Percentiles rank a stretch among this genome's conserved stretches.
phyloP scores from a whole-genome alignment of 768 basidiomycete species.

The Pisolithus albus region DNA sequence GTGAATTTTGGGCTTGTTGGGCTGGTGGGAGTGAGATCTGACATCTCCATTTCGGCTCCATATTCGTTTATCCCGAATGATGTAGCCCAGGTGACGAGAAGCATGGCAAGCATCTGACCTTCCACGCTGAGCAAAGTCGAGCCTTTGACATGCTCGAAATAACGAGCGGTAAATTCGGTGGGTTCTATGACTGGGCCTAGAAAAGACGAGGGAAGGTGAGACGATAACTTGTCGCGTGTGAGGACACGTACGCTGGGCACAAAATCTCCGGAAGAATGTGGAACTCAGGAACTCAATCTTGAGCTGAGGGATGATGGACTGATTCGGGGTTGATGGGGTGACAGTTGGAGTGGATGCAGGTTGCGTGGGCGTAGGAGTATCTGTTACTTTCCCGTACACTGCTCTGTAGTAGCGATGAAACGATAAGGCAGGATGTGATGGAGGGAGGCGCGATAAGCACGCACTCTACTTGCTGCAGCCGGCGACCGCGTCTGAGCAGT shows the following conservation, averaged over 20 bases:
- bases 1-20: conserved; percentile 5
- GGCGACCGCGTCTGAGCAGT: conserved; percentile 68
- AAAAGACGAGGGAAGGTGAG: background rate
- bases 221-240: background rate
- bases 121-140: conserved; percentile 58
- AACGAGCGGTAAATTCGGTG: conserved; percentile 70
- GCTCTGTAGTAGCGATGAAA: conserved; percentile 40
- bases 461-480: conserved; percentile 80
- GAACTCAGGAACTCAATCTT: conserved; percentile 76
- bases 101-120: conserved; percentile 69
- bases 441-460: conserved; percentile 24
- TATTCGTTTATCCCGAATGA: conserved; percentile 83
- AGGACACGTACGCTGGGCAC: conserved; percentile 63
- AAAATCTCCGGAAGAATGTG: conserved; percentile 79
- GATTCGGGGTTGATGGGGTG: background rate
- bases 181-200: conserved; percentile 84
- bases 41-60: conserved; percentile 44
- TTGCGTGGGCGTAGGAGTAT: conserved; percentile 29
- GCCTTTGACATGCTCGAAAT: conserved; percentile 57
- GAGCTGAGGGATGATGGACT: conserved; percentile 60
- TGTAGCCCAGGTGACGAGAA: conserved; percentile 82
- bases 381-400: conserved; percentile 66
- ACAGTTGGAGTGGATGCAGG: conserved; percentile 11
- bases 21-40: conserved; percentile 3
- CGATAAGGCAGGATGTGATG: conserved; percentile 3